Conservation (phyloP, 805 yeast genomes). For the Crinitomyces ghanaensis region DNA sequence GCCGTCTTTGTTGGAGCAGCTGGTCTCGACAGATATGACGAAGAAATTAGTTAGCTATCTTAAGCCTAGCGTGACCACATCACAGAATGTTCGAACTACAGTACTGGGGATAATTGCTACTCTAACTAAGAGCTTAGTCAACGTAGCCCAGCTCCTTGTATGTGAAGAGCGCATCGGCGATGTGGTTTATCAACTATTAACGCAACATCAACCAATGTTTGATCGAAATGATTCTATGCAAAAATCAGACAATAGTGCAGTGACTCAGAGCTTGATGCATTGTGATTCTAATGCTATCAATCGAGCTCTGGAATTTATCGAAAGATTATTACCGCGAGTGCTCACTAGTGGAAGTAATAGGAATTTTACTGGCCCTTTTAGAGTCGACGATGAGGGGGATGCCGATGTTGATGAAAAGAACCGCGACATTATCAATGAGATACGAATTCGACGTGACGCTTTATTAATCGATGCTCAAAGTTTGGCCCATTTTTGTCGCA, state of each 20-base stretch:
- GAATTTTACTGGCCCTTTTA: slow-evolving; percentile 12
- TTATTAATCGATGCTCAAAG: too few relatives aligned
- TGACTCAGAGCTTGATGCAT: slow-evolving; percentile 64
- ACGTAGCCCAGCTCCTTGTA: slow-evolving; percentile 35
- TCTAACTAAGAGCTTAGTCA: slow-evolving; percentile 33
- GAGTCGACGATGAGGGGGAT: slow-evolving; percentile 16
- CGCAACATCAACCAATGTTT: slow-evolving; percentile 32
- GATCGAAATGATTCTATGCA: slow-evolving; percentile 15
- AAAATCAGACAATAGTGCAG: slow-evolving; percentile 25
- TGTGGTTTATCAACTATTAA: slow-evolving; percentile 38
- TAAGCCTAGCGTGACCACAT: slow-evolving; percentile 11
- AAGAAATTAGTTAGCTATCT: slow-evolving; percentile 12
- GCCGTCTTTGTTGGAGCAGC: slow-evolving; percentile 35
- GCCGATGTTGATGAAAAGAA: slow-evolving; percentile 11
- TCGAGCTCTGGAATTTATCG: slow-evolving; percentile 43
- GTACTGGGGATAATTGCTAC: slow-evolving; percentile 24
- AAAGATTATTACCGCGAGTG: slow-evolving; percentile 43
- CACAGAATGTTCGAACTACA: slow-evolving; percentile 5
- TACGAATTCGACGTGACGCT: too few relatives aligned
- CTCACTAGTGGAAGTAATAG: slow-evolving; percentile 3
- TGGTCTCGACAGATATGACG: slow-evolving; percentile 21
- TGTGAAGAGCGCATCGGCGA: slow-evolving; percentile 35
- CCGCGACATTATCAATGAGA: too few relatives aligned
- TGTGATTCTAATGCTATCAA: slow-evolving; percentile 56
- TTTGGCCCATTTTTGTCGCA: slow-evolving; percentile 14